A percentile compares a stretch with the other conserved stretches of the same genome.
Conservation (phyloP, 805 yeast genomes). For the Grigorovia jiainica region DNA sequence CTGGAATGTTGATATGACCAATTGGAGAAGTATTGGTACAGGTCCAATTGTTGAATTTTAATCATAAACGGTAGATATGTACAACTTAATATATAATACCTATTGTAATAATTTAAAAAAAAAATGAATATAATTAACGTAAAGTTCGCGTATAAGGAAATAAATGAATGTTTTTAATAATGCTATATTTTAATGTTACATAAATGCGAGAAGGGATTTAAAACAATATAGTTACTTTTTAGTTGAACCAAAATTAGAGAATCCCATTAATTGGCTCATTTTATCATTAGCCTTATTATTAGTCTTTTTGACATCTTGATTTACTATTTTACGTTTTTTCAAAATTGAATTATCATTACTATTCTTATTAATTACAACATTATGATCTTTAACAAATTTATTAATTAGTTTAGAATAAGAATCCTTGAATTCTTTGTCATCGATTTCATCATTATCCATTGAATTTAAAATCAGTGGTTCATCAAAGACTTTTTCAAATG, state of each 20-base stretch:
- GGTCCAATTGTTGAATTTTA: conserved; percentile 50
- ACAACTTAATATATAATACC: neutral
- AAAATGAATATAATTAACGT: neutral
- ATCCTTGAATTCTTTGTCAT: conserved; percentile 39
- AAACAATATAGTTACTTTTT: conserved; percentile 28
- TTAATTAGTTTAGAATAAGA: conserved; percentile 31
- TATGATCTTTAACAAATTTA: conserved; percentile 25
- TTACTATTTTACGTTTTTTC: conserved; percentile 21
- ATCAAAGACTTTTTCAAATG: conserved; percentile 29
- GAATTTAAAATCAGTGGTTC: conserved; percentile 24
- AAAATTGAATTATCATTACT: conserved; percentile 26
- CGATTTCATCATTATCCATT: conserved; percentile 34
- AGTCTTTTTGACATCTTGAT: neutral
- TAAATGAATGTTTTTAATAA: too few species aligned
- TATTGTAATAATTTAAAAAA: neutral
- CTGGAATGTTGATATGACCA: conserved; percentile 81
- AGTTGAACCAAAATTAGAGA: conserved; percentile 43
- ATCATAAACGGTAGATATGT: neutral
- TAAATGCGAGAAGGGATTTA: too few species aligned
- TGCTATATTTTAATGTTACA: too few species aligned
- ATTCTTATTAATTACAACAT: conserved; percentile 25
- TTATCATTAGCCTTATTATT: conserved; percentile 13
- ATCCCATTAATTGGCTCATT: conserved; percentile 46
- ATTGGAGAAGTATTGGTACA: conserved; percentile 64
- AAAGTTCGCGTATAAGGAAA: too few species aligned